These are phyloP conservation scores for Phaeosphaeriaceae sp. DNA, from an alignment of 2,329 filamentous ascomycete genomes.

Conservation along the genomic window DNA sequence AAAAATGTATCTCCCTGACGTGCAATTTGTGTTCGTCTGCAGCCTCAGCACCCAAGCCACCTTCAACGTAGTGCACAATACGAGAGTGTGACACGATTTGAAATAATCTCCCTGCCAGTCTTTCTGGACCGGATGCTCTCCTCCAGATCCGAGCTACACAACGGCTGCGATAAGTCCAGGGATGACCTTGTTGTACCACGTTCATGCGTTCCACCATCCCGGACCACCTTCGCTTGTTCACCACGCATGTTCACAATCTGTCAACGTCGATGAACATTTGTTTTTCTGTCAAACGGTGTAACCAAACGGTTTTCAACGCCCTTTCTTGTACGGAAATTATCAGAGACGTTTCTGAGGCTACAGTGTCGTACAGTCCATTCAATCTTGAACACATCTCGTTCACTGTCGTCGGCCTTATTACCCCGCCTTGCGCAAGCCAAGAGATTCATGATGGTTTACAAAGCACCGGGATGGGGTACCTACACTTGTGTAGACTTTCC, in stretches of 20 bases:
- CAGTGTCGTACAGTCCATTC: background rate
- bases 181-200: background rate
- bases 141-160: slow-evolving; percentile 1
- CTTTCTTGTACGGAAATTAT: slow-evolving; percentile 11
- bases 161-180: background rate
- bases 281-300: background rate
- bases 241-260: slow-evolving; percentile 2
- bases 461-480: background rate
- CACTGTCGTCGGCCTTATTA: background rate
- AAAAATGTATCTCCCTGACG: background rate
- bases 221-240: background rate
- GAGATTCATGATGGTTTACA: slow-evolving; percentile 5
- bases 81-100: slow-evolving; percentile 6
- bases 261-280: background rate
- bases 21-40: background rate
- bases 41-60: background rate
- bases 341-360: background rate
- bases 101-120: background rate
- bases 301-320: slow-evolving; percentile 20
- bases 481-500: slow-evolving; percentile 5
- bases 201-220: slow-evolving; percentile 22
- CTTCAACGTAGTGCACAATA: background rate
- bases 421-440: slow-evolving; percentile 2
- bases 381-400: background rate
- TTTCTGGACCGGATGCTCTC: background rate